Percentiles rank a stretch among this genome's conserved stretches.
Conservation (phyloP, 116 monocot genomes). For the Iris pallida region DNA sequence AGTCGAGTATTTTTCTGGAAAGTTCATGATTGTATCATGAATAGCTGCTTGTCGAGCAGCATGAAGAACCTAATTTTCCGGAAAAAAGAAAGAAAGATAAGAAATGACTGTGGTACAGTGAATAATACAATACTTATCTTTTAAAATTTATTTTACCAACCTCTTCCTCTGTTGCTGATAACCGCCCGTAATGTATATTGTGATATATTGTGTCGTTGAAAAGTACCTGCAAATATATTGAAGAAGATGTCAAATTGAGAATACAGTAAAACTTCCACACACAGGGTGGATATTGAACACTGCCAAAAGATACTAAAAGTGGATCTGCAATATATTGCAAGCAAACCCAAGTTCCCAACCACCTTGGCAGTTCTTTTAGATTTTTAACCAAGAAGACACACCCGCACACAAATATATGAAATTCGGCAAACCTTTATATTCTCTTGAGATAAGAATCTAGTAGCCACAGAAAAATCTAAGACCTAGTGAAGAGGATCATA, state of each 20-base stretch:
- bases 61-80: slow-evolving; percentile 57
- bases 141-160: slow-evolving; percentile 22
- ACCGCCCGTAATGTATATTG: slow-evolving; percentile 82
- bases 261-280: no score
- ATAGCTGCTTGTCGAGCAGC: slow-evolving; percentile 78
- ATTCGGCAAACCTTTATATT: no score
- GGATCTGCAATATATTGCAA: no score
- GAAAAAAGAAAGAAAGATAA: neutral
- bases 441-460: no score
- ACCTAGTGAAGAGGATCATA: no score
- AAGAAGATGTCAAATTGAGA: neutral
- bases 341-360: no score
- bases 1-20: slow-evolving; percentile 83
- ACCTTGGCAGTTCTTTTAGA: no score
- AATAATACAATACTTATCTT: neutral
- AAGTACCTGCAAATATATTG: slow-evolving; percentile 53
- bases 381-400: no score
- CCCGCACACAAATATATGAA: no score
- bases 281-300: no score
- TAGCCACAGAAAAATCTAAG: no score
- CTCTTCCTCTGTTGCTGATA: slow-evolving; percentile 88
- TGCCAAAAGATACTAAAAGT: no score
- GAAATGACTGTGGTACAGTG: neutral
- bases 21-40: slow-evolving; percentile 92
- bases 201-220: slow-evolving; percentile 93